These are phyloP conservation scores for Fusarium tupiense DNA, from an alignment of 2,329 filamentous ascomycete genomes.

Conservation along the genomic window DNA sequence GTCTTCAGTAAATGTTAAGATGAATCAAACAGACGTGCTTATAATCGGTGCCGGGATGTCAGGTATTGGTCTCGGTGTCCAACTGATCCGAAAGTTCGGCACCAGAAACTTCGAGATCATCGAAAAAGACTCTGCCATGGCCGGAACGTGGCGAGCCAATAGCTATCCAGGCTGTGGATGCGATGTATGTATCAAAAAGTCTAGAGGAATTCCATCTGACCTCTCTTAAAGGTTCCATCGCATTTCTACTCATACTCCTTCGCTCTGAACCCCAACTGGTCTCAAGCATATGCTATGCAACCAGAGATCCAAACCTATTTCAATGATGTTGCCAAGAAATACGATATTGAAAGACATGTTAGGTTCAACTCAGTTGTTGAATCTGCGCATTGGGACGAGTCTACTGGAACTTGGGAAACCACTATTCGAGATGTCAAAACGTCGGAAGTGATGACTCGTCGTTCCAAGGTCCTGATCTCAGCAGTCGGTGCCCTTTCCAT, in stretches of 20 bases:
- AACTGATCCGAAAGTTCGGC: slow-evolving; percentile 29
- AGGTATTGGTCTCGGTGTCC: slow-evolving; percentile 39
- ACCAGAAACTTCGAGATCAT: slow-evolving; percentile 39
- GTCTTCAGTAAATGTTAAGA: background rate
- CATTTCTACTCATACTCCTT: slow-evolving; percentile 46
- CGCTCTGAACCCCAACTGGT: slow-evolving; percentile 42
- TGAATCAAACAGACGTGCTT: slow-evolving; percentile 32
- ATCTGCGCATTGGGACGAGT: slow-evolving; percentile 37
- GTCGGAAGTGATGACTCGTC: background rate
- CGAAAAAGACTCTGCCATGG: slow-evolving; percentile 36
- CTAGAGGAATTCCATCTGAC: rapidly evolving
- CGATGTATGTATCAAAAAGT: slow-evolving; percentile 21
- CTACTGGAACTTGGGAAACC: slow-evolving; percentile 32
- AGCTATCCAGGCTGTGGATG: slow-evolving; percentile 43
- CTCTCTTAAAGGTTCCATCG: slow-evolving; percentile 26
- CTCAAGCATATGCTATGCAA: slow-evolving; percentile 39
- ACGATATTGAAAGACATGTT: slow-evolving; percentile 33
- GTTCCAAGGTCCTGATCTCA: slow-evolving; percentile 35
- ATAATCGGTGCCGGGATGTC: slow-evolving; percentile 46
- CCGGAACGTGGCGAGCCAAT: slow-evolving; percentile 42
- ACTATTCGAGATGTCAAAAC: slow-evolving; percentile 23
- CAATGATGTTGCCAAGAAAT: slow-evolving; percentile 27
- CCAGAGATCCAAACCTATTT: slow-evolving; percentile 43
- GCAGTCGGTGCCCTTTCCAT: slow-evolving; percentile 40
- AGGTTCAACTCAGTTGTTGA: slow-evolving; percentile 32